Evolutionary conservation across 106 monocot species (phyloP).

Genomic region (Dioscorea alata): DNA sequence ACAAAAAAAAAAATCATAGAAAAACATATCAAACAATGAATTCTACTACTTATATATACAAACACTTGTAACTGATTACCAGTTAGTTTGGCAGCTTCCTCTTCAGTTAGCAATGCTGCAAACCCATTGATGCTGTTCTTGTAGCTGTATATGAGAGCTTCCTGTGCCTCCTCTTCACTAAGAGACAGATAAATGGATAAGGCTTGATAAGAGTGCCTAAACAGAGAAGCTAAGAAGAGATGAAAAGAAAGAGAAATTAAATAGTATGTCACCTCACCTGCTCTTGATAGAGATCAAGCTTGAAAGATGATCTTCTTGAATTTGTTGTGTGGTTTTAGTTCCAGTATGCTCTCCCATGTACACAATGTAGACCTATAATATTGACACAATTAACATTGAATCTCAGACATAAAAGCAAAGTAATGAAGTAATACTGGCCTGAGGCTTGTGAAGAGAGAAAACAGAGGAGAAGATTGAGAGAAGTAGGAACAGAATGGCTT

Average conservation of each 20-base stretch:
- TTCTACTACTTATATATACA: not conserved
- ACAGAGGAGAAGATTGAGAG: too few relatives aligned
- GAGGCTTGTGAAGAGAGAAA: too few relatives aligned
- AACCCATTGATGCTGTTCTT: slow-evolving; percentile 83
- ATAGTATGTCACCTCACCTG: slow-evolving; percentile 34
- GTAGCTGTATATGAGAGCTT: slow-evolving; percentile 72
- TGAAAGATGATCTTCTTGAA: slow-evolving; percentile 34
- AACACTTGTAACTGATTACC: slow-evolving; percentile 20
- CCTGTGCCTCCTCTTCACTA: slow-evolving; percentile 49
- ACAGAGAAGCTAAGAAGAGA: not conserved
- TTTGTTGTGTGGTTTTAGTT: slow-evolving; percentile 19
- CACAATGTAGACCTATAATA: slow-evolving; percentile 38
- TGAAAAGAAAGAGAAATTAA: not conserved
- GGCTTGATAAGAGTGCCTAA: too few relatives aligned
- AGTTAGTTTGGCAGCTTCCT: slow-evolving; percentile 51
- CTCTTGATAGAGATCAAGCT: slow-evolving; percentile 46
- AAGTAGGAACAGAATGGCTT: too few relatives aligned
- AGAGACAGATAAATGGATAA: not conserved
- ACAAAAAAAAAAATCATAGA: not conserved
- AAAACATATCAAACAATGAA: not conserved
- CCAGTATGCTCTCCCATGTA: slow-evolving; percentile 43
- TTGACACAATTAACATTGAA: not conserved
- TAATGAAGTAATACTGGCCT: too few relatives aligned
- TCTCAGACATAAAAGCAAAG: too few relatives aligned
- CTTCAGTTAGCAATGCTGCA: slow-evolving; percentile 59